Evolutionary conservation across 2,329 filamentous ascomycete genomes (phyloP).

Genomic region (Penicillium fuscoglaucum): DNA sequence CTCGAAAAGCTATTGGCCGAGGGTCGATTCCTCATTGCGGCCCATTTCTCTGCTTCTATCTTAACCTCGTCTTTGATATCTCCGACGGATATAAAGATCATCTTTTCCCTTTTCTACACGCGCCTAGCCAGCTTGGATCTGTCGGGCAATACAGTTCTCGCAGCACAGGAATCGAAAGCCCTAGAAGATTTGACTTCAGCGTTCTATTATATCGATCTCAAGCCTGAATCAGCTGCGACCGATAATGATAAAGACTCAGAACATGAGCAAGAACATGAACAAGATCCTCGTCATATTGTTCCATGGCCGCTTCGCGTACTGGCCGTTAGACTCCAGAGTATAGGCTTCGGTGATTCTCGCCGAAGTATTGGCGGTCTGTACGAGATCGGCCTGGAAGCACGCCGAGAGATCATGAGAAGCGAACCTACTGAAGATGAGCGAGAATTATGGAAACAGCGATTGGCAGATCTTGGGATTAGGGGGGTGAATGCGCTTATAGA

Average conservation of each 20-base stretch:
- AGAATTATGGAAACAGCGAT: constrained; percentile 67
- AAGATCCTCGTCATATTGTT: constrained; percentile 69
- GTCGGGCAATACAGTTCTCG: constrained; percentile 69
- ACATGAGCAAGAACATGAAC: constrained; percentile 62
- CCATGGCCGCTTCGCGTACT: constrained; percentile 87
- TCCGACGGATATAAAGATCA: constrained; percentile 58
- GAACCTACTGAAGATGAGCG: constrained; percentile 55
- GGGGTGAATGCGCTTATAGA: constrained; percentile 55
- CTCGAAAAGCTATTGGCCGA: constrained; percentile 66
- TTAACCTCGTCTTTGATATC: constrained; percentile 45
- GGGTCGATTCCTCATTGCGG: constrained; percentile 79
- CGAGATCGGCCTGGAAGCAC: constrained; percentile 77
- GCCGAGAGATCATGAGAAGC: constrained; percentile 58
- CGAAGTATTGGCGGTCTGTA: constrained; percentile 88
- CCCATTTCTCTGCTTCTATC: constrained; percentile 50
- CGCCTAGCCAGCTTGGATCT: constrained; percentile 80
- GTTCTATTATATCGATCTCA: constrained; percentile 47
- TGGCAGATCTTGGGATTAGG: constrained; percentile 71
- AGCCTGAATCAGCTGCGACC: constrained; percentile 20
- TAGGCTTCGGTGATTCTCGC: constrained; percentile 81
- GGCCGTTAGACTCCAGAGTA: constrained; percentile 77
- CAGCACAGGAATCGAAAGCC: constrained; percentile 63
- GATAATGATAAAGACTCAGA: constrained; percentile 62
- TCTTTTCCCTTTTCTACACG: constrained; percentile 77
- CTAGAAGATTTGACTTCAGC: constrained; percentile 63